Percentiles rank a stretch among this genome's conserved stretches.
phyloP scores from a whole-genome alignment of 78 protist genomes.

The Speleostelium caveatum region DNA sequence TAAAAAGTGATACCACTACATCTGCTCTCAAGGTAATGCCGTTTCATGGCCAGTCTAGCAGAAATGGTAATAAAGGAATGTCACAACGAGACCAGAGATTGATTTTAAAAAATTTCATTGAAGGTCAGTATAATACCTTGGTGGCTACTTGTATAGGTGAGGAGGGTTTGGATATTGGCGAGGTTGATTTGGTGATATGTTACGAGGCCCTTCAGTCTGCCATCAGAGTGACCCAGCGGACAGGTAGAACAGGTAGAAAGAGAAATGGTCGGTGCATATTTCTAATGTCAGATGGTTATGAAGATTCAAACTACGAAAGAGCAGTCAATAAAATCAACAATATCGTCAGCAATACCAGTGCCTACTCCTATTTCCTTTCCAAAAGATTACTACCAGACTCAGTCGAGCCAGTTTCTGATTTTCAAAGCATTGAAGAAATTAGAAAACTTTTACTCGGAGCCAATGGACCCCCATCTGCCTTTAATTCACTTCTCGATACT shows the following conservation, averaged over 20 bases:
- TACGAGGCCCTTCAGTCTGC: constrained; percentile 88
- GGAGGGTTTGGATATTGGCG: constrained; percentile 91
- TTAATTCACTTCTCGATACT: not conserved
- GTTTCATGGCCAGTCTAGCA: constrained; percentile 47
- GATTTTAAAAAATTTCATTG: constrained; percentile 66
- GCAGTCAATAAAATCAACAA: not conserved
- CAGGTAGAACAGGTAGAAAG: constrained; percentile 97
- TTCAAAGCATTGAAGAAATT: not conserved
- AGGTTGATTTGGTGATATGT: constrained; percentile 95
- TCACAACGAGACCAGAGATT: constrained; percentile 58
- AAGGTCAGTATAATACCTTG: constrained; percentile 89
- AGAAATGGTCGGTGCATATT: constrained; percentile 79
- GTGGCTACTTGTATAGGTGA: constrained; percentile 97
- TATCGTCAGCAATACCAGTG: not conserved
- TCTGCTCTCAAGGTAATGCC: constrained; percentile 22
- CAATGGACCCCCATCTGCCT: not conserved
- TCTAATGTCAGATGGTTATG: constrained; percentile 64
- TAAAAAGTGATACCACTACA: not conserved
- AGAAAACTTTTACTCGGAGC: not conserved
- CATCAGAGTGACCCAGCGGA: constrained; percentile 92
- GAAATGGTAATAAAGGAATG: constrained; percentile 35
- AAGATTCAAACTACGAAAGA: constrained; percentile 28
- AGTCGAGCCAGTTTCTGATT: not conserved
- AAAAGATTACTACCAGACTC: not conserved
- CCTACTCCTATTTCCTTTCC: not conserved